phyloP scores from a whole-genome alignment of 2,329 filamentous ascomycete species.

The Passalora sequoiae region DNA sequence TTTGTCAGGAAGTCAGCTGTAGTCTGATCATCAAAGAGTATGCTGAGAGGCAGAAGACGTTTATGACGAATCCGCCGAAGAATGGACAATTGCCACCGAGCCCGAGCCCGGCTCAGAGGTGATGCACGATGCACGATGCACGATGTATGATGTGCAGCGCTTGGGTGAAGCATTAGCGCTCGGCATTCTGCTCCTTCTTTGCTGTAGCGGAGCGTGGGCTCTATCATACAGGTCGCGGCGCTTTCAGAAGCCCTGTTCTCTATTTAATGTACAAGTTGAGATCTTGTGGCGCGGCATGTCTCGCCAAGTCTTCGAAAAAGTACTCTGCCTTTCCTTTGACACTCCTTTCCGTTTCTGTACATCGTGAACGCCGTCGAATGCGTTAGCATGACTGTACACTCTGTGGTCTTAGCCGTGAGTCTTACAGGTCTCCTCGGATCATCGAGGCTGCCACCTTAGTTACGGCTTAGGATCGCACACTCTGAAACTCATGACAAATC shows the following conservation, averaged over 20 bases:
- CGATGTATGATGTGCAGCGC: too few species aligned
- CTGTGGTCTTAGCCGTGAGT: too few species aligned
- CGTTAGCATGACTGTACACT: too few species aligned
- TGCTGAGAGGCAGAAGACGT: slow-evolving; percentile 51
- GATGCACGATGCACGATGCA: neutral
- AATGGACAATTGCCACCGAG: slow-evolving; percentile 21
- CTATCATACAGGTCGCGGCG: slow-evolving; percentile 10
- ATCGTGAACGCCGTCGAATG: slow-evolving; percentile 13
- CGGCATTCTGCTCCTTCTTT: neutral
- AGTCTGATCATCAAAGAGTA: slow-evolving; percentile 79
- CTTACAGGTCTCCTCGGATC: neutral
- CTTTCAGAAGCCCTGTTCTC: neutral
- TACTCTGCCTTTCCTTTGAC: neutral
- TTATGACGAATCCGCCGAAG: slow-evolving; percentile 30
- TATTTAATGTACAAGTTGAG: slow-evolving; percentile 12
- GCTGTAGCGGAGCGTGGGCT: slow-evolving; percentile 11
- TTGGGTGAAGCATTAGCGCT: slow-evolving; percentile 5
- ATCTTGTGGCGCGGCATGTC: neutral
- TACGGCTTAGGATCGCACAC: neutral
- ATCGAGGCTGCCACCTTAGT: too few species aligned
- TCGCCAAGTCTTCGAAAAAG: neutral
- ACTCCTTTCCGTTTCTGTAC: neutral
- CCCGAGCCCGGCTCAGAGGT: slow-evolving; percentile 19
- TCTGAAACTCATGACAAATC: neutral
- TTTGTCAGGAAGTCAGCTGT: slow-evolving; percentile 85